A percentile compares a stretch with the other conserved stretches of the same genome.
Conservation (phyloP, 2,329 filamentous ascomycete genomes). For the Camillea tinctor region DNA sequence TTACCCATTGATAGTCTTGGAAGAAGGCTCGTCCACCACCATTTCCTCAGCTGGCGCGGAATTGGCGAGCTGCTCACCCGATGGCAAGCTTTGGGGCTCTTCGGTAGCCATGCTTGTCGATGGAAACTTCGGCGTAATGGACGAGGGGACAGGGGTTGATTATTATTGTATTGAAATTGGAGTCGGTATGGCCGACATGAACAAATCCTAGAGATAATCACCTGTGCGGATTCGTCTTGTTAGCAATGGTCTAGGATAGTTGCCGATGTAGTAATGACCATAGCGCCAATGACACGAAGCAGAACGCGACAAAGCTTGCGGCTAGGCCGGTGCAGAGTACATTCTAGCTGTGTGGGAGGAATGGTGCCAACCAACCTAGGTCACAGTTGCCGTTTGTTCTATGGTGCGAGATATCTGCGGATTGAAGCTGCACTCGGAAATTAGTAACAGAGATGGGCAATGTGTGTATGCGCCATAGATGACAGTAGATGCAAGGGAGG, state of each 20-base stretch:
- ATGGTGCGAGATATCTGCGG: neutral
- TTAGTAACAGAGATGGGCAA: constrained; percentile 5
- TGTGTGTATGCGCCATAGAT: neutral
- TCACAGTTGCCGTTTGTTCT: neutral
- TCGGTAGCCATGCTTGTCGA: constrained; percentile 35
- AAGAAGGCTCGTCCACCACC: constrained; percentile 46
- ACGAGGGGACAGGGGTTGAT: neutral
- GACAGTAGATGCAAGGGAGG: neutral
- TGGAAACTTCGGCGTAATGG: constrained; percentile 7
- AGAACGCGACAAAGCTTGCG: neutral
- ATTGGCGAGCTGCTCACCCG: constrained; percentile 21
- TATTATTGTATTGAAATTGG: neutral
- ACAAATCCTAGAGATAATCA: neutral
- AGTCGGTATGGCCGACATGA: constrained; percentile 3
- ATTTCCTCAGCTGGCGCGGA: constrained; percentile 36
- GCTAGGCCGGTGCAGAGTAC: neutral
- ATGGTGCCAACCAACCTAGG: neutral
- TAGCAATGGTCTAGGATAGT: neutral
- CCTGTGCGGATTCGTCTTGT: neutral
- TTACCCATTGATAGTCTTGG: constrained; percentile 54
- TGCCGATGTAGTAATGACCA: neutral
- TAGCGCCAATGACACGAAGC: neutral
- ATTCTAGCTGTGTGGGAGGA: neutral
- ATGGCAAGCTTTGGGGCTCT: constrained; percentile 26
- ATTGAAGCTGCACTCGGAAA: neutral